Evolutionary conservation across 148 eudicot species (phyloP).

Genomic region (Silene latifolia): DNA sequence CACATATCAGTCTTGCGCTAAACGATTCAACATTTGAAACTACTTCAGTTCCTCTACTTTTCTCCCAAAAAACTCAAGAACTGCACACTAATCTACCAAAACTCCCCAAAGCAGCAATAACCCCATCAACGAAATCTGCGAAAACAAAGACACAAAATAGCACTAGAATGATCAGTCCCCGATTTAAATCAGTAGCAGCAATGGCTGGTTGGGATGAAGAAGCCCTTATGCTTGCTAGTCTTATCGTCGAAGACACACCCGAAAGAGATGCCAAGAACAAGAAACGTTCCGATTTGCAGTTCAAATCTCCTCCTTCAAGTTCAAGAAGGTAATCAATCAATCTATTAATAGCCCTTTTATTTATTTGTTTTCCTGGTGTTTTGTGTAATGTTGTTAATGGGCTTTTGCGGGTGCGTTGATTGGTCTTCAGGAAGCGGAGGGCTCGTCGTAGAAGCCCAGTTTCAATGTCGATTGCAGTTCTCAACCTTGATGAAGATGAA

Average conservation of each 20-base stretch:
- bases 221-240: constrained; percentile 57
- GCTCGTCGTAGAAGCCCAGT: constrained; percentile 45
- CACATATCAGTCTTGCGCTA: neutral
- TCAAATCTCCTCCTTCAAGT: constrained; percentile 55
- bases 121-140: neutral
- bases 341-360: neutral
- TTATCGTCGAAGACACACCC: constrained; percentile 77
- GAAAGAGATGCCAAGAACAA: constrained; percentile 46
- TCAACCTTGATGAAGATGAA: constrained; percentile 66
- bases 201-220: constrained; percentile 97
- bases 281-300: constrained; percentile 41
- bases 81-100: neutral
- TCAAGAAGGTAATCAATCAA: constrained; percentile 50
- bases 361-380: neutral
- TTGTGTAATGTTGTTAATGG: neutral
- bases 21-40: neutral
- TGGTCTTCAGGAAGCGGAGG: constrained; percentile 50
- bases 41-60: neutral
- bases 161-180: constrained; percentile 52
- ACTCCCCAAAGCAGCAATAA: neutral
- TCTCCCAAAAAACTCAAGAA: neutral
- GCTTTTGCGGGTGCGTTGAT: neutral
- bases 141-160: neutral
- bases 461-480: constrained; percentile 39
- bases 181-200: constrained; percentile 80